A percentile compares a stretch with the other conserved stretches of the same genome.
Evolutionary conservation across 768 basidiomycete species (phyloP).

Genomic region (Mycena capillaripes): DNA sequence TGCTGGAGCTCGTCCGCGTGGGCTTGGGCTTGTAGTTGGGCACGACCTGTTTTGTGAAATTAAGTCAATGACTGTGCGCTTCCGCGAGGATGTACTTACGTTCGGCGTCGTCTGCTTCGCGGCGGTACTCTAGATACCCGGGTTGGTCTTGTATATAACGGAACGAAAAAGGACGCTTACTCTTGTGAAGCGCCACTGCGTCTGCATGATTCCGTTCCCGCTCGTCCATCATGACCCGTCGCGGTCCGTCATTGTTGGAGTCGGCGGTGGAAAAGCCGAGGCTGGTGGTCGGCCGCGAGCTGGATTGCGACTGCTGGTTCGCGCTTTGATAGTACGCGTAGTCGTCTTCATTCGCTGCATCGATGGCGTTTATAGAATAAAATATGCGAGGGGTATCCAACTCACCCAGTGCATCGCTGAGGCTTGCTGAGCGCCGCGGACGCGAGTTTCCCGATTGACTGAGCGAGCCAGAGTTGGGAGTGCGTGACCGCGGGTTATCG

Average conservation of each 20-base stretch:
- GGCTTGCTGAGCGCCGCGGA: conserved; percentile 81
- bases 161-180: conserved; percentile 42
- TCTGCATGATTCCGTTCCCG: conserved; percentile 46
- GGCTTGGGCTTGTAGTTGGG: conserved; percentile 35
- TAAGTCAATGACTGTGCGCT: conserved; percentile 24
- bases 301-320: conserved; percentile 27
- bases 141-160: conserved; percentile 7
- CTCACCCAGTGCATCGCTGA: conserved; percentile 74
- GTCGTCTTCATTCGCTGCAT: conserved; percentile 42
- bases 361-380: neutral
- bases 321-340: conserved; percentile 32
- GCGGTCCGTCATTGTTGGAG: conserved; percentile 48
- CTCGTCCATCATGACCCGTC: conserved; percentile 56
- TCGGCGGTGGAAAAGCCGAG: conserved; percentile 47
- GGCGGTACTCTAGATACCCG: conserved; percentile 49
- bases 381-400: conserved; percentile 32
- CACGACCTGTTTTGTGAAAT: conserved; percentile 41
- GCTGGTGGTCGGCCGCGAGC: conserved; percentile 59
- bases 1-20: conserved; percentile 37
- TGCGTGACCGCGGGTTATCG: conserved; percentile 45
- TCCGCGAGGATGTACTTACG: conserved; percentile 48
- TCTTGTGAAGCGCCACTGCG: conserved; percentile 56
- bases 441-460: conserved; percentile 63
- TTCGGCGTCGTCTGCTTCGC: conserved; percentile 56
- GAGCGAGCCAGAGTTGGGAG: conserved; percentile 41